Percentiles rank a stretch among this genome's conserved stretches.
Evolutionary conservation across 768 basidiomycete species (phyloP).

Genomic region (Boletus rubroflammeus): DNA sequence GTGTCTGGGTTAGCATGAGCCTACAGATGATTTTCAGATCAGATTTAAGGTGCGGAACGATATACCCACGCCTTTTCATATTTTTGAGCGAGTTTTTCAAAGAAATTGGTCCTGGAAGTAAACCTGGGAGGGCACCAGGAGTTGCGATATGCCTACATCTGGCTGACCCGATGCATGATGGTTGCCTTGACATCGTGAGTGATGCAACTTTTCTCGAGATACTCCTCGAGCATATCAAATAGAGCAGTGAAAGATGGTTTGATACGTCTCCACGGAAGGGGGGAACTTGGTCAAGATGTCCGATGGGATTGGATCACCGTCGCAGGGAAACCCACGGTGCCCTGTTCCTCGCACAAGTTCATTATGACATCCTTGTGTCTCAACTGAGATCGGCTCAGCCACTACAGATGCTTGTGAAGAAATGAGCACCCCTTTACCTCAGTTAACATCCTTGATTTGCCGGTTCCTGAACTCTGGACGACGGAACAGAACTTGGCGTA

Average conservation of each 20-base stretch:
- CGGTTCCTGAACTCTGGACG: conserved; percentile 1
- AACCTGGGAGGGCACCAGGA: background rate
- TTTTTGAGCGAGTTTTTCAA: too few species aligned
- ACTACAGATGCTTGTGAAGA: background rate
- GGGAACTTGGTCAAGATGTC: background rate
- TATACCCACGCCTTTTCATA: too few species aligned
- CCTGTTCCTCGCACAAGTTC: background rate
- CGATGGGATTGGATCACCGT: background rate
- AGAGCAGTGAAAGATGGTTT: background rate
- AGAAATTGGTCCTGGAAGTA: background rate
- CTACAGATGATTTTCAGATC: background rate
- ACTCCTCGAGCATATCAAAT: background rate
- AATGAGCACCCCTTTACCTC: background rate
- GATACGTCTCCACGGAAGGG: background rate
- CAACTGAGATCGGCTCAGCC: background rate
- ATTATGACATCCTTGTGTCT: background rate
- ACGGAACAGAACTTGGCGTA: conserved; percentile 2
- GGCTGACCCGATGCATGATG: background rate
- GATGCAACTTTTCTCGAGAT: background rate
- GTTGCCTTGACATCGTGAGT: background rate
- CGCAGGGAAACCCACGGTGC: background rate
- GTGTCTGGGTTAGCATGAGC: background rate
- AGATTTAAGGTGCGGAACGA: too few species aligned
- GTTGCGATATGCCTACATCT: background rate
- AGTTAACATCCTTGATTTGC: background rate